phyloP scores from a whole-genome alignment of 2,329 filamentous ascomycete genomes.

The Ceratocystis alfenasii region DNA sequence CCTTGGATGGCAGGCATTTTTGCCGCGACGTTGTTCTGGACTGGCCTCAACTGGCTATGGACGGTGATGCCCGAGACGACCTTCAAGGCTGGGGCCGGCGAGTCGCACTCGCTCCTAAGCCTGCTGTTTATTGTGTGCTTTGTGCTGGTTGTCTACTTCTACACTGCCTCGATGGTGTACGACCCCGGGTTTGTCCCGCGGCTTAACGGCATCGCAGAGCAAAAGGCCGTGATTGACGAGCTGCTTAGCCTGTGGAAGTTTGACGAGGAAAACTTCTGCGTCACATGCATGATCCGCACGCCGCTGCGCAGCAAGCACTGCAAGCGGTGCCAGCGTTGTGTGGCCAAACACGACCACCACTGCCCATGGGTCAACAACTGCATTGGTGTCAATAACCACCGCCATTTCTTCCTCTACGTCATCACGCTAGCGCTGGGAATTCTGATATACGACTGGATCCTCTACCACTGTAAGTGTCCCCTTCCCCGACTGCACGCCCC shows the following conservation, averaged over 20 bases:
- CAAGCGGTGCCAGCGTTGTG: constrained; percentile 77
- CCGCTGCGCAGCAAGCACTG: constrained; percentile 94
- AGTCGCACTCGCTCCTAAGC: constrained; percentile 59
- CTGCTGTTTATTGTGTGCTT: constrained; percentile 57
- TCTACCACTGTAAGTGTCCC: constrained; percentile 53
- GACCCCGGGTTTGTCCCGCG: constrained; percentile 93
- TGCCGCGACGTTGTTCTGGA: constrained; percentile 70
- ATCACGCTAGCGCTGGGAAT: constrained; percentile 66
- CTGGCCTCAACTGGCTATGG: constrained; percentile 63
- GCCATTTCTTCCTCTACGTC: constrained; percentile 89
- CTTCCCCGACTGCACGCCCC: not conserved
- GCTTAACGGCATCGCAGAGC: constrained; percentile 74
- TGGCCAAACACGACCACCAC: constrained; percentile 94
- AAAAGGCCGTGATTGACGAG: constrained; percentile 79
- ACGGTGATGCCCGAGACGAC: constrained; percentile 47
- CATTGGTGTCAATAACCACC: constrained; percentile 86
- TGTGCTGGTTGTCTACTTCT: constrained; percentile 69
- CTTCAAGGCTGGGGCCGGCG: constrained; percentile 34
- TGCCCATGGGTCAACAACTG: constrained; percentile 98
- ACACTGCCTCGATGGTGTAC: constrained; percentile 68
- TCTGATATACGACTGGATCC: constrained; percentile 55
- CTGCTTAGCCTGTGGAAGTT: constrained; percentile 77
- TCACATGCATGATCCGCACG: constrained; percentile 85
- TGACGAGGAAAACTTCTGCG: constrained; percentile 88
- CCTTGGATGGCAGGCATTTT: constrained; percentile 93